phyloP scores from a whole-genome alignment of 1,284 basidiomycete species.

The Entoloma clypeatum region DNA sequence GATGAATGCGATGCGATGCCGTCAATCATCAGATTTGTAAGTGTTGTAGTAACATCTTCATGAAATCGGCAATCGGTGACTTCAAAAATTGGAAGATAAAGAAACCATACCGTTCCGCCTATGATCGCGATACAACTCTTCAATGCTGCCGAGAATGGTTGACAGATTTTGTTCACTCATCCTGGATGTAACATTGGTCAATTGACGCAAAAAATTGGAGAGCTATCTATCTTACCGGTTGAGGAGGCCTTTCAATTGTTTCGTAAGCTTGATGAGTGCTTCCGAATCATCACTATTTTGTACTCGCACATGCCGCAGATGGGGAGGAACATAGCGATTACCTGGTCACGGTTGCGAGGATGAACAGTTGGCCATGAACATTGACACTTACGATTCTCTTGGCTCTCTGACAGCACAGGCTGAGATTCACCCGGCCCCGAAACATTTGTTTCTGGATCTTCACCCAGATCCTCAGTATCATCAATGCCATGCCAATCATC shows the following conservation, averaged over 20 bases:
- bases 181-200: constrained; percentile 39
- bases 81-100: constrained; percentile 10
- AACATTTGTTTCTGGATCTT: too few species aligned
- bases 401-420: too few species aligned
- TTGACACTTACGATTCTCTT: too few species aligned
- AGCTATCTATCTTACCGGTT: constrained; percentile 60
- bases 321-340: constrained; percentile 61
- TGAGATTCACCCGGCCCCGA: too few species aligned
- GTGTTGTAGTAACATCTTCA: constrained; percentile 80
- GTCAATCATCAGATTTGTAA: constrained; percentile 79
- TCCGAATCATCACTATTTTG: constrained; percentile 41
- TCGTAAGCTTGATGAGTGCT: constrained; percentile 60
- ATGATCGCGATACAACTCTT: constrained; percentile 76
- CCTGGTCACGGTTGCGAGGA: constrained; percentile 31
- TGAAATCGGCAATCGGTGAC: constrained; percentile 2
- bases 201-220: constrained; percentile 3
- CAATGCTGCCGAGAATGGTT: constrained; percentile 74
- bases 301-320: constrained; percentile 46
- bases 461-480: constrained; percentile 6
- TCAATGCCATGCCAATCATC: constrained; percentile 33
- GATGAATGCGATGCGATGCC: constrained; percentile 83
- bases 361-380: constrained; percentile 23
- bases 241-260: constrained; percentile 83
- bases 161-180: constrained; percentile 91
- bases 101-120: constrained; percentile 69